These are phyloP conservation scores for Globisporangium cystogenes DNA, from an alignment of 352 stramenopile species.

Conservation along the genomic window DNA sequence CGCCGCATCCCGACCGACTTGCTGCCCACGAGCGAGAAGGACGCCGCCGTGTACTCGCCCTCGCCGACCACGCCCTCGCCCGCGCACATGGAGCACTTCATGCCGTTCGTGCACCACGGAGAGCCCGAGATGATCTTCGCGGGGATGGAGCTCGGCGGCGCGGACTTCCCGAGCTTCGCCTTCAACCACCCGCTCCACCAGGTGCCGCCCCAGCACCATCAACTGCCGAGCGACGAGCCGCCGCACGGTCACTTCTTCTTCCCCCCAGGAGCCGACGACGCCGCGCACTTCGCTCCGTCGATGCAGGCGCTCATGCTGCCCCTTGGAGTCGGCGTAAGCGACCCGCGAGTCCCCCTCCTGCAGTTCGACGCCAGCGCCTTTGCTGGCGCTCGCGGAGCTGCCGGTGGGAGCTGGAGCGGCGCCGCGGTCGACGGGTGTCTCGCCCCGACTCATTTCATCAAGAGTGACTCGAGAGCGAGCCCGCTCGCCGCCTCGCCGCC, in stretches of 20 bases:
- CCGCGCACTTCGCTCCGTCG: too few species aligned
- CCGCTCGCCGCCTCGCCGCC: neutral
- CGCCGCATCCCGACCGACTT: neutral
- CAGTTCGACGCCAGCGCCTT: neutral
- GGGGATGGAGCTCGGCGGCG: constrained; percentile 16
- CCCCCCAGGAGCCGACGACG: too few species aligned
- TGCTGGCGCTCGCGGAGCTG: neutral
- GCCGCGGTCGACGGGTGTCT: neutral
- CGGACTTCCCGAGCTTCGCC: constrained; percentile 5
- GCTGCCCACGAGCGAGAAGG: constrained; percentile 8
- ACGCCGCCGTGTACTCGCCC: constrained; percentile 15
- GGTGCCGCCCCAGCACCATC: neutral
- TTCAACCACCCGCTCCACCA: constrained; percentile 5
- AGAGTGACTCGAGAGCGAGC: neutral
- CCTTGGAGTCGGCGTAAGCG: too few species aligned
- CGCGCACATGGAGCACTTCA: constrained; percentile 38
- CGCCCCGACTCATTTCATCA: constrained; percentile 3
- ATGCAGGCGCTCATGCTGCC: too few species aligned
- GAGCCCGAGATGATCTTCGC: constrained; percentile 39
- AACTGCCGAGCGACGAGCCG: too few species aligned
- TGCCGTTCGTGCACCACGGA: constrained; percentile 23
- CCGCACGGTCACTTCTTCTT: too few species aligned
- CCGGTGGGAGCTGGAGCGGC: neutral
- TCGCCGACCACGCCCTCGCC: constrained; percentile 18
- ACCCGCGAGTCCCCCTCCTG: neutral